Base-by-base conservation (phyloP, 768 basidiomycete genomes). In the Brasilioporus rufonigricans region DNA sequence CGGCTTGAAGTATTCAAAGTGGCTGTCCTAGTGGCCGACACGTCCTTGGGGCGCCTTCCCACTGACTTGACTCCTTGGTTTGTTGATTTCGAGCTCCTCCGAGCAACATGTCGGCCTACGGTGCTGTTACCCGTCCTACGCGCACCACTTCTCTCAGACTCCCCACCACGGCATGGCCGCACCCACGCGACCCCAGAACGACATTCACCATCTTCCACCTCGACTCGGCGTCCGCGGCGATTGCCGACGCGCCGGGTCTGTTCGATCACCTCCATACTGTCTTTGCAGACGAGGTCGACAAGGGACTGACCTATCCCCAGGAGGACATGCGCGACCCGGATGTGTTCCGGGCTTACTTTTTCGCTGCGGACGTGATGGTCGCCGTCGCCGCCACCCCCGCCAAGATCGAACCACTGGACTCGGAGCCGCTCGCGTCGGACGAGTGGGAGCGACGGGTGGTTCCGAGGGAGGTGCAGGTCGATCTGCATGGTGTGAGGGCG, bases 261-360 rank as follows among this genome's bases (percentile, higher is more conserved):
- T 64, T 89, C 51, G 77, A 83, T 21, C 80, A 86, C 62, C 78
- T 91, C 18, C 78, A 79, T 58, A 36, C 55, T 31, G 73, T 83
- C 24, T 95, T 96, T 69, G 80, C 82, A n/a, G 75, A 77, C 49
- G 91, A 89, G 61, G 76, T 96, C 13, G 85, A 84, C 52, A 80
- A 80, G 44, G 94, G 94, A 1, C 63, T 74, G 58, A 92, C 93
- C 9, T 96, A 95, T 70, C 93, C 93, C 0, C 93, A 95, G 71
- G 89, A 93, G 70, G 79, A 78, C 38, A 73, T 78, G 18, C 74
- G 77, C 49, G 72, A 74, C 7, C 75, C 77, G 23, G 71, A 79
- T 31, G 72, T 77, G 3, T 97, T 93, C 71, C 80, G 78, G 54
- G 74, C 77, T 12, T 93, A 92, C 69, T 94, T 88, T 71, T 90